These are phyloP conservation scores for carrot (Daucus carota) DNA, from an alignment of 129 eudicot genomes.

Conservation along the genomic window DH1_v3.0 NC_030386.2:32174001-32174500, in stretches of 20 bases:
- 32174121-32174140: neutral
- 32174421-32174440: neutral
- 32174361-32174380: slow-evolving; percentile 40
- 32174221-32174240: neutral
- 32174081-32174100: no score
- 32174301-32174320: slow-evolving; percentile 66
- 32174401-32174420: neutral
- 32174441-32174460: slow-evolving; percentile 15
- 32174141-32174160: neutral
- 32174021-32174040: neutral
- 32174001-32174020: neutral
- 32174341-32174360: slow-evolving; percentile 65
- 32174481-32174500: neutral
- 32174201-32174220: neutral
- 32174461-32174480: slow-evolving; percentile 12
- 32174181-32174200: neutral
- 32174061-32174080: no score
- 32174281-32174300: slow-evolving; percentile 38
- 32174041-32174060: no score
- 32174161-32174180: neutral
- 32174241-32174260: neutral
- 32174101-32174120: neutral
- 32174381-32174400: slow-evolving; percentile 8
- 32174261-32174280: neutral
- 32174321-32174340: slow-evolving; percentile 85